Evolutionary conservation across 495 filamentous ascomycete genomes (phyloP).

Genomic region (Neurospora sp.): DNA sequence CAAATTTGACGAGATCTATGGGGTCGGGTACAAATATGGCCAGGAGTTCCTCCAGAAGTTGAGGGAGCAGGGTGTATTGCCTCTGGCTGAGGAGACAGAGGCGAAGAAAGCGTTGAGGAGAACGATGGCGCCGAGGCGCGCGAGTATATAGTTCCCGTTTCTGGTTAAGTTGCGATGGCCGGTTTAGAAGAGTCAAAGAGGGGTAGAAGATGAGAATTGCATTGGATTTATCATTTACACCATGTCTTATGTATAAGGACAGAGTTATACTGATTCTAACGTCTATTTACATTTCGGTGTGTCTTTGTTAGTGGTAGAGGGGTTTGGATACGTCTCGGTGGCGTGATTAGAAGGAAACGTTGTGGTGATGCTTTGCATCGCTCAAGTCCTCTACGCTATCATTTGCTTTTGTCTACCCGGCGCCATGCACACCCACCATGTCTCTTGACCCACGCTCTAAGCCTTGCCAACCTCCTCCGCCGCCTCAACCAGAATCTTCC

Average conservation of each 20-base stretch:
- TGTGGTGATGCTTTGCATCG: not conserved
- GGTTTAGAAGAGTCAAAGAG: not conserved
- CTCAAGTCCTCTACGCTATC: not conserved
- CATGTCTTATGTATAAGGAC: not conserved
- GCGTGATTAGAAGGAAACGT: not conserved
- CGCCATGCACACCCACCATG: not conserved
- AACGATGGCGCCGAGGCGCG: slow-evolving; percentile 87
- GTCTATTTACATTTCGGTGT: not conserved
- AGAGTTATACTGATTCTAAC: not conserved
- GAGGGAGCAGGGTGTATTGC: slow-evolving; percentile 64
- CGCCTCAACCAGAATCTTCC: slow-evolving; percentile 63
- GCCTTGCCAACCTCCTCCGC: slow-evolving; percentile 44
- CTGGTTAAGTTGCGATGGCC: not conserved
- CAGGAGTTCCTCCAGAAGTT: slow-evolving; percentile 65
- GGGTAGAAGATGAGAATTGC: not conserved
- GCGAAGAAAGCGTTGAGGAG: slow-evolving; percentile 81
- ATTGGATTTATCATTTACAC: not conserved
- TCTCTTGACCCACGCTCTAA: slow-evolving; percentile 3
- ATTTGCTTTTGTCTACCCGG: not conserved
- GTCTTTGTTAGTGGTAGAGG: too few relatives aligned
- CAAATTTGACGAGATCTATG: slow-evolving; percentile 95
- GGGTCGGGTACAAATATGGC: slow-evolving; percentile 78
- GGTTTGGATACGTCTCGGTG: not conserved
- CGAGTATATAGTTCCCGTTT: slow-evolving; percentile 57
- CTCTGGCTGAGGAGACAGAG: slow-evolving; percentile 60